Evolutionary conservation across 169 alveolate genomes (phyloP).

Genomic region (Eimeria sp.): DNA sequence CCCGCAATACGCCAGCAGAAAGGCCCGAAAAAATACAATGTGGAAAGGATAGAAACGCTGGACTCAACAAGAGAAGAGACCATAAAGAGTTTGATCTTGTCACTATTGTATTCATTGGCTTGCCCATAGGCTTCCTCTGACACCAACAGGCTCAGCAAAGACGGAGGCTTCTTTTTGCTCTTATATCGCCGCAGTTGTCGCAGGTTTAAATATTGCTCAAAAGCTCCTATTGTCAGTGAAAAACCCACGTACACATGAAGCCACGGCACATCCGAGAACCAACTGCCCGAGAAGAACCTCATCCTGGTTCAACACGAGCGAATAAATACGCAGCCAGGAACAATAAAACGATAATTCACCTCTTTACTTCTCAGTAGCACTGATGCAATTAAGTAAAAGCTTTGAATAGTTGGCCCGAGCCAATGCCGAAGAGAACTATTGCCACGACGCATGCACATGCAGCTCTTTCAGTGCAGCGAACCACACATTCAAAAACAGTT

Average conservation of each 20-base stretch:
- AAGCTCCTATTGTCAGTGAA: slow-evolving; percentile 69
- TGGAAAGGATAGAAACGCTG: slow-evolving; percentile 45
- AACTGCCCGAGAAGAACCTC: slow-evolving; percentile 59
- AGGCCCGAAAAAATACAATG: slow-evolving; percentile 78
- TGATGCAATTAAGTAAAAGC: background rate
- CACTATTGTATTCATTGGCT: slow-evolving; percentile 81
- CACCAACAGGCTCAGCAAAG: slow-evolving; percentile 34
- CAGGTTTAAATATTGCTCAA: slow-evolving; percentile 81
- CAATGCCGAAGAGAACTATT: background rate
- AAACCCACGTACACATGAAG: slow-evolving; percentile 80
- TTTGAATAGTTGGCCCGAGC: background rate
- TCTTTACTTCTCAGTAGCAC: background rate
- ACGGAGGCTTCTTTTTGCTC: slow-evolving; percentile 18
- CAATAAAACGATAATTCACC: background rate
- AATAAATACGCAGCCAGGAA: background rate
- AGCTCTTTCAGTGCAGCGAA: background rate
- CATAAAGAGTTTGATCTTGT: slow-evolving; percentile 83
- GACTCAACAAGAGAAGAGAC: slow-evolving; percentile 49
- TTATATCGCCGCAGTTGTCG: slow-evolving; percentile 73
- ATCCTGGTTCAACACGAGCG: slow-evolving; percentile 31
- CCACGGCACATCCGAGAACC: slow-evolving; percentile 82
- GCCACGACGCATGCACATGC: slow-evolving; percentile 20
- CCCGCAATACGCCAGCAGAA: slow-evolving; percentile 80
- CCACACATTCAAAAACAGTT: background rate
- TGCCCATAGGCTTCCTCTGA: slow-evolving; percentile 69